Evolutionary conservation across 2,329 filamentous ascomycete genomes (phyloP).

Genomic region (Fusarium albidum): DNA sequence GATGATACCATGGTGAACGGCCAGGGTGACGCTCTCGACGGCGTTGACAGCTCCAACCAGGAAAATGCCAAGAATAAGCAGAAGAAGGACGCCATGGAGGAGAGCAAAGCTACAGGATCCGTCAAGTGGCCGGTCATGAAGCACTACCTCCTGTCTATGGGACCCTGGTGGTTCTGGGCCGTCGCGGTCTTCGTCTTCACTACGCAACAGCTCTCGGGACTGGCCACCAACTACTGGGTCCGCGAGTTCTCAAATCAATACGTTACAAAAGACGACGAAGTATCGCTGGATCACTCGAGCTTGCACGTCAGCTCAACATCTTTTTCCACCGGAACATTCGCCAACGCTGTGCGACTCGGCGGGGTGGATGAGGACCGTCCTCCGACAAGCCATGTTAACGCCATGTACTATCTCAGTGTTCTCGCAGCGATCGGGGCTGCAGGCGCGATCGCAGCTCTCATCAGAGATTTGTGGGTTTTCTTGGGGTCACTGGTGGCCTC

Average conservation of each 20-base stretch:
- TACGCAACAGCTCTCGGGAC: slow-evolving; percentile 82
- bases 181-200: slow-evolving; percentile 78
- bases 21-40: slow-evolving; percentile 56
- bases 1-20: slow-evolving; percentile 65
- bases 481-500: slow-evolving; percentile 91
- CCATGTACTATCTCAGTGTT: slow-evolving; percentile 82
- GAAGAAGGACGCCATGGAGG: slow-evolving; percentile 66
- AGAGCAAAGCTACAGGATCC: slow-evolving; percentile 83
- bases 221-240: slow-evolving; percentile 95
- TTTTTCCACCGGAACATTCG: slow-evolving; percentile 44
- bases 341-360: slow-evolving; percentile 50
- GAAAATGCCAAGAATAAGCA: slow-evolving; percentile 53
- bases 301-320: slow-evolving; percentile 36
- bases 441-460: slow-evolving; percentile 82
- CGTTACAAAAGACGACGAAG: slow-evolving; percentile 50
- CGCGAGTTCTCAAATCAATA: slow-evolving; percentile 95
- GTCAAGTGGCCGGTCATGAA: slow-evolving; percentile 88
- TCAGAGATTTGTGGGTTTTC: slow-evolving; percentile 89
- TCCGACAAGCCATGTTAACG: slow-evolving; percentile 67
- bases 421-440: slow-evolving; percentile 82
- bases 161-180: slow-evolving; percentile 95
- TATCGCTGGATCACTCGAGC: slow-evolving; percentile 31
- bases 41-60: slow-evolving; percentile 56
- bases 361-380: slow-evolving; percentile 33
- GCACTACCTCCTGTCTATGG: slow-evolving; percentile 90